Conservation (phyloP, 1,139 yeast species). For the Debaryomyces sp. region DNA sequence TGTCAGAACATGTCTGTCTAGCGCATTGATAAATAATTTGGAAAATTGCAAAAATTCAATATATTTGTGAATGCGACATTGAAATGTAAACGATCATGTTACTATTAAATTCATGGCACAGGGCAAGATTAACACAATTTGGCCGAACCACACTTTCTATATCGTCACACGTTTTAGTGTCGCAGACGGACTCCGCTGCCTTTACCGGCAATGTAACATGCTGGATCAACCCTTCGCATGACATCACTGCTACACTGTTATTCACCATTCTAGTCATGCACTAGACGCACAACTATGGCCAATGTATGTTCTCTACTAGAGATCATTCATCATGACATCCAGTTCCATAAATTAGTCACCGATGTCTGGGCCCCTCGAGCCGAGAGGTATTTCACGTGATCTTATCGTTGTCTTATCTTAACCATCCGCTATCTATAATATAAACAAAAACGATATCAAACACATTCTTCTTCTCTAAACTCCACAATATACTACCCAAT, state of each 20-base stretch:
- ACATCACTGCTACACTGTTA: neutral
- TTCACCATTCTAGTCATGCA: neutral
- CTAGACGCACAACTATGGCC: neutral
- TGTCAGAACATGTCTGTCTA: too few species aligned
- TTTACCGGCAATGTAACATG: neutral
- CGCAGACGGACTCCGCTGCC: neutral
- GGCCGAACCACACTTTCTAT: neutral
- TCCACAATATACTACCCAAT: neutral
- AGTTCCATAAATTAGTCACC: neutral
- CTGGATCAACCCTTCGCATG: neutral
- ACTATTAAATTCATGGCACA: too few species aligned
- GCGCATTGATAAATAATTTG: too few species aligned
- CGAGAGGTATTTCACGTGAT: neutral
- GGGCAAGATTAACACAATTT: neutral
- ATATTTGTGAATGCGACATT: neutral
- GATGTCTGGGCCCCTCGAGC: neutral
- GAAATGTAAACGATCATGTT: neutral
- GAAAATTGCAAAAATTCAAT: constrained; percentile 1
- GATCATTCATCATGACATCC: neutral
- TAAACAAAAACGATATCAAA: neutral
- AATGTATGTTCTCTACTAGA: neutral
- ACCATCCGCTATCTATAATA: constrained; percentile 1
- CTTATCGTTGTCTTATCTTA: constrained; percentile 1
- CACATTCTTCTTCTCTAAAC: neutral
- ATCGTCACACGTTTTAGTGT: neutral